These are phyloP conservation scores for Rhynchospora pubera DNA, from an alignment of 176 grass and related monocot species.

Conservation along the genomic window DNA sequence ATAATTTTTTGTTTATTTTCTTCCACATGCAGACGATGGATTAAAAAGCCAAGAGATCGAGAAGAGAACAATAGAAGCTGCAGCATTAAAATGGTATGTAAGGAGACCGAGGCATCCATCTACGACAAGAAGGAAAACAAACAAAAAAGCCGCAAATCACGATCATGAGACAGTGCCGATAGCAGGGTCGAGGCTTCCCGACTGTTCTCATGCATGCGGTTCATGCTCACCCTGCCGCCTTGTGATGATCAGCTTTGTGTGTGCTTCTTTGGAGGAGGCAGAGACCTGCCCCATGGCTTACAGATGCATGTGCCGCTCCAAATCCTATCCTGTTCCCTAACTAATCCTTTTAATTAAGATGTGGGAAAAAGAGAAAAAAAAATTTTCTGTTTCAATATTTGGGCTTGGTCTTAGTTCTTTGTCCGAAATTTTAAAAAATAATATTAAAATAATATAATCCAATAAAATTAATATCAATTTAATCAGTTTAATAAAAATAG, in stretches of 20 bases:
- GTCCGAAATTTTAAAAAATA: too few species aligned
- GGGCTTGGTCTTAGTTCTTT: neutral
- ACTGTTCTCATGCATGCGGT: slow-evolving; percentile 86
- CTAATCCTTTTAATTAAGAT: too few species aligned
- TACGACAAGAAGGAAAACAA: neutral
- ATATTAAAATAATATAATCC: too few species aligned
- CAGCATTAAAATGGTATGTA: neutral
- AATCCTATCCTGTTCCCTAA: slow-evolving; percentile 68
- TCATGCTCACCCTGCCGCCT: slow-evolving; percentile 72
- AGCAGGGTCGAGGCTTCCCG: slow-evolving; percentile 69
- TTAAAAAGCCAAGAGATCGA: neutral
- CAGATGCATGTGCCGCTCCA: slow-evolving; percentile 83
- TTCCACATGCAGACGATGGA: neutral
- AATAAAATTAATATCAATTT: too few species aligned
- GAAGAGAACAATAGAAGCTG: neutral
- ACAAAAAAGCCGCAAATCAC: neutral
- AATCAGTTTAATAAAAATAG: too few species aligned
- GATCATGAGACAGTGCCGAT: slow-evolving; percentile 9
- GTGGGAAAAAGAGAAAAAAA: neutral
- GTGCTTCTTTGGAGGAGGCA: slow-evolving; percentile 41
- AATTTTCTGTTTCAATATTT: neutral
- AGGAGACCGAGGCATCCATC: neutral
- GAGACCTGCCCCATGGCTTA: slow-evolving; percentile 93
- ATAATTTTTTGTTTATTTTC: neutral
- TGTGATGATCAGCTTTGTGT: slow-evolving; percentile 76